Conservation (phyloP, 2,329 filamentous ascomycete species). For the Hysterium pulicare region DNA sequence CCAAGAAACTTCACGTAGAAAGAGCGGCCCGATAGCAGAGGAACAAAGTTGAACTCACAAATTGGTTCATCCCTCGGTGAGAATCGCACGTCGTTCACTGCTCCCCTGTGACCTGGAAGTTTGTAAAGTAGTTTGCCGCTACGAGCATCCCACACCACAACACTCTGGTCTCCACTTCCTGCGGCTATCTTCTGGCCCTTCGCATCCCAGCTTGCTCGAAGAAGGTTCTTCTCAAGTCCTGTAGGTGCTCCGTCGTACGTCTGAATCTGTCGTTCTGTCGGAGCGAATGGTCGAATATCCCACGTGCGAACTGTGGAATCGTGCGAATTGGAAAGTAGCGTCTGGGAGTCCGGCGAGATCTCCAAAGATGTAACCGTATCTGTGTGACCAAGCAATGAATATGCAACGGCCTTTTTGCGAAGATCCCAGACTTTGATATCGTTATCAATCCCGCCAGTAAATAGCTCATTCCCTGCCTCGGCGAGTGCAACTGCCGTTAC, state of each 20-base stretch:
- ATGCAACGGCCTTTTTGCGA: slow-evolving; percentile 83
- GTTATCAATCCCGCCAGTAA: slow-evolving; percentile 92
- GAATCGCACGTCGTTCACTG: slow-evolving; percentile 92
- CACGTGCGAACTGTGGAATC: slow-evolving; percentile 92
- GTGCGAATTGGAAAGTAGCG: slow-evolving; percentile 85
- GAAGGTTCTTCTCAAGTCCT: slow-evolving; percentile 87
- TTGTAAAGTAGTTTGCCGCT: slow-evolving; percentile 93
- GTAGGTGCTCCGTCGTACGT: slow-evolving; percentile 90
- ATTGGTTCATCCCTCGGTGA: slow-evolving; percentile 81
- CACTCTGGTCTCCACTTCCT: slow-evolving; percentile 85
- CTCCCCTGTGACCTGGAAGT: slow-evolving; percentile 89
- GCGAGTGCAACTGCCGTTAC: slow-evolving; percentile 89
- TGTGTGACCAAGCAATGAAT: slow-evolving; percentile 82
- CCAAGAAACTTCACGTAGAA: neutral
- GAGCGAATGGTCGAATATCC: slow-evolving; percentile 94
- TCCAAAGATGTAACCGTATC: slow-evolving; percentile 89
- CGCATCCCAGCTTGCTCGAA: slow-evolving; percentile 84
- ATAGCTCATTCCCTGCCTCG: slow-evolving; percentile 92
- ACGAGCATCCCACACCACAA: slow-evolving; percentile 84
- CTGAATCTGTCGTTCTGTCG: slow-evolving; percentile 76
- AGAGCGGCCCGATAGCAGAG: neutral
- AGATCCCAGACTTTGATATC: slow-evolving; percentile 97
- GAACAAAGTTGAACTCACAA: slow-evolving; percentile 57
- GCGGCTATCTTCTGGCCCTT: slow-evolving; percentile 83
- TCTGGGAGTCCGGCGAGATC: slow-evolving; percentile 90